phyloP scores from a whole-genome alignment of 805 yeast genomes.

The Suhomyces xylopsoci region DNA sequence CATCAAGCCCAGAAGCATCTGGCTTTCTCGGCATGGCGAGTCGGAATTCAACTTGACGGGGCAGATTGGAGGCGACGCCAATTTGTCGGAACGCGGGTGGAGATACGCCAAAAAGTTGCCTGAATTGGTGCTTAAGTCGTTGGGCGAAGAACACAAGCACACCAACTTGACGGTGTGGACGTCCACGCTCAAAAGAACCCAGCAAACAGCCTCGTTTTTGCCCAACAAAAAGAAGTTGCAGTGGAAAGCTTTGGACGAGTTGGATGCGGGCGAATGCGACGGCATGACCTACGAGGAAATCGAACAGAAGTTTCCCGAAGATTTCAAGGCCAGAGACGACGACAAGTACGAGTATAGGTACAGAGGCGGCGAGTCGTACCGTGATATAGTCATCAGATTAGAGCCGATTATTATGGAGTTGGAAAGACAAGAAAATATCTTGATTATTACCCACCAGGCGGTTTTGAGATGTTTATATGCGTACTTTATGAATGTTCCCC shows the following conservation, averaged over 20 bases:
- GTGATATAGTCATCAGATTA: constrained; percentile 89
- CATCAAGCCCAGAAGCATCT: constrained; percentile 85
- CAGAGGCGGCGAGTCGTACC: constrained; percentile 95
- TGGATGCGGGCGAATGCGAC: constrained; percentile 97
- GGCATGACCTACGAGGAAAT: constrained; percentile 93
- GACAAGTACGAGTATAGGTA: constrained; percentile 94
- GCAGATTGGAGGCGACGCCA: constrained; percentile 93
- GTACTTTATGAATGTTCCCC: constrained; percentile 97
- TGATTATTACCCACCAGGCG: constrained; percentile 97
- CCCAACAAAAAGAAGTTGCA: constrained; percentile 74
- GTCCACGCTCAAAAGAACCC: constrained; percentile 85
- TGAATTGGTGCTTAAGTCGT: constrained; percentile 62
- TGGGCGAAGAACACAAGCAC: constrained; percentile 53
- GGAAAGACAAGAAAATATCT: constrained; percentile 93
- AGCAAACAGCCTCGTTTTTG: constrained; percentile 82
- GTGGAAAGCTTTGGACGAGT: constrained; percentile 97
- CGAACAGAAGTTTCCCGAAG: constrained; percentile 82
- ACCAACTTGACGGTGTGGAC: constrained; percentile 86
- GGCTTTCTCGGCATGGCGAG: constrained; percentile 96
- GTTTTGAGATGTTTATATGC: constrained; percentile 95
- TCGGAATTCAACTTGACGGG: constrained; percentile 89
- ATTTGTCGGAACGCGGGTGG: constrained; percentile 78
- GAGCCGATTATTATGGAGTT: constrained; percentile 99
- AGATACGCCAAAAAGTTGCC: constrained; percentile 82
- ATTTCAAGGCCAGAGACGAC: constrained; percentile 92